These are phyloP conservation scores for Myriosclerotinia scirpicola DNA, from an alignment of 2,329 filamentous ascomycete genomes.

Conservation along the genomic window DNA sequence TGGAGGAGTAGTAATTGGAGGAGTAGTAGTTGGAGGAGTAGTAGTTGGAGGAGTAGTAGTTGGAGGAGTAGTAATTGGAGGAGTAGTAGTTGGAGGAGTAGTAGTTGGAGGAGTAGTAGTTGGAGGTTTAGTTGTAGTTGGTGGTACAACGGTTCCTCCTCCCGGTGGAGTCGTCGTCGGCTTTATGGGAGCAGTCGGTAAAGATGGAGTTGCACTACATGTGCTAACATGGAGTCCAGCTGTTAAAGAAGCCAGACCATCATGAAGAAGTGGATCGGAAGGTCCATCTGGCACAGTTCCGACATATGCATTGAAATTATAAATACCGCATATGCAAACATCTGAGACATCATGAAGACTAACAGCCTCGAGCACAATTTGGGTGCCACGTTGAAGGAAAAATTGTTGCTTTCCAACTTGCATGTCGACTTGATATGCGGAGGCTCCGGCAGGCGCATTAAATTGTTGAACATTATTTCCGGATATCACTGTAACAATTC, in stretches of 20 bases:
- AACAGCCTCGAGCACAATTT: constrained; percentile 27
- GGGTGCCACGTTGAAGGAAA: constrained; percentile 25
- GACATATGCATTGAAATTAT: constrained; percentile 36
- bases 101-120: constrained; percentile 10
- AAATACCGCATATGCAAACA: constrained; percentile 32
- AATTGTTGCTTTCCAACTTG: constrained; percentile 31
- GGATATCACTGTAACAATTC: constrained; percentile 37
- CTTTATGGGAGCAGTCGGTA: constrained; percentile 35
- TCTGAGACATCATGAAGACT: constrained; percentile 29
- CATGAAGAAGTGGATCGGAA: constrained; percentile 35
- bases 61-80: constrained; percentile 3
- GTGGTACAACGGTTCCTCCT: constrained; percentile 14
- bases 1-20: constrained; percentile 3
- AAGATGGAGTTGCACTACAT: constrained; percentile 40
- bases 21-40: constrained; percentile 9
- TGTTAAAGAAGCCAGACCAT: constrained; percentile 38
- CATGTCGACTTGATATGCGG: constrained; percentile 31
- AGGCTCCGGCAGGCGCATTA: constrained; percentile 30
- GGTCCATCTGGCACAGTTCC: constrained; percentile 29
- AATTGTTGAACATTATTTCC: constrained; percentile 33
- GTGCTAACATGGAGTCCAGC: constrained; percentile 40
- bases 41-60: constrained; percentile 10
- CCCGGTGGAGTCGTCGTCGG: constrained; percentile 28
- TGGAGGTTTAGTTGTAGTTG: constrained; percentile 20
- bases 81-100: constrained; percentile 9